Conservation (phyloP, 331 rosid genomes). For the Telfairia occidentalis region DNA sequence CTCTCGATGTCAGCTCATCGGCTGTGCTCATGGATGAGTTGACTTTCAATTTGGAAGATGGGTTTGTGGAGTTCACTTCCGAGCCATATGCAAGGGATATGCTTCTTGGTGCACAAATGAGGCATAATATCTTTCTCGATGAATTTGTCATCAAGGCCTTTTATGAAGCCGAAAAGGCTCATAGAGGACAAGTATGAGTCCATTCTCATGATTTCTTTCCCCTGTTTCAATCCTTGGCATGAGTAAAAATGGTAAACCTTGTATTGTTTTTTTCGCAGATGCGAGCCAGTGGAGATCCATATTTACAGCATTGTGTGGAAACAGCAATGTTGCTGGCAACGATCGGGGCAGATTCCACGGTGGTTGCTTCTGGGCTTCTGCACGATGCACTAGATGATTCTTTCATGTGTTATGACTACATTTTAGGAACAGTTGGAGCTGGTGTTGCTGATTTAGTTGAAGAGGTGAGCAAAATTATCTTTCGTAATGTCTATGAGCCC, state of each 20-base stretch:
- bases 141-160: conserved; percentile 84
- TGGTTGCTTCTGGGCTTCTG: conserved; percentile 95
- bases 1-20: conserved; percentile 27
- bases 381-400: conserved; percentile 91
- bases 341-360: conserved; percentile 78
- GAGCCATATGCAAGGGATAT: conserved; percentile 74
- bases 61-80: conserved; percentile 36
- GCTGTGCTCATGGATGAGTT: conserved; percentile 52
- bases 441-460: conserved; percentile 85
- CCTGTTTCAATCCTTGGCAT: background rate
- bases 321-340: conserved; percentile 77
- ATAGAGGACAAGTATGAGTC: conserved; percentile 72
- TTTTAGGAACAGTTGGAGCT: conserved; percentile 52
- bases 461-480: conserved; percentile 49
- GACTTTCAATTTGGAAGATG: conserved; percentile 72
- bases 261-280: conserved; percentile 34
- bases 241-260: conserved; percentile 15
- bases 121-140: conserved; percentile 71
- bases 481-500: background rate
- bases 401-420: conserved; percentile 53
- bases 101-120: conserved; percentile 56
- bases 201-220: background rate
- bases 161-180: conserved; percentile 88
- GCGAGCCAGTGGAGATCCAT: conserved; percentile 94
- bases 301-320: conserved; percentile 91